These are phyloP conservation scores for Murraya koenigii DNA, from an alignment of 345 rosid species.

Conservation along the genomic window DNA sequence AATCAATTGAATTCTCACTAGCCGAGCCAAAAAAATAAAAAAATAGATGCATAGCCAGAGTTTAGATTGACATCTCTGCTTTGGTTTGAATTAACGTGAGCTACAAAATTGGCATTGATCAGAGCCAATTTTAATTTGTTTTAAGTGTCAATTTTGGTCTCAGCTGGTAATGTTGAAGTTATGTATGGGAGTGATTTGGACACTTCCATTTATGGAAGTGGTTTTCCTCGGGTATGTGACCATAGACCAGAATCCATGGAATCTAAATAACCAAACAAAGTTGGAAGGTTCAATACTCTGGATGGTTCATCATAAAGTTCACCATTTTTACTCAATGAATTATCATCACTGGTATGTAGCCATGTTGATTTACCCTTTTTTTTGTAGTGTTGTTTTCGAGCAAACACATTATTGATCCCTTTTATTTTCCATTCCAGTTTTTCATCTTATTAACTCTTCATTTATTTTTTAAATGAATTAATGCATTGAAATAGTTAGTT, in stretches of 20 bases:
- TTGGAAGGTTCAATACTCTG: conserved; percentile 87
- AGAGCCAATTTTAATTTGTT: too few relatives aligned
- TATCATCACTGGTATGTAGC: conserved; percentile 88
- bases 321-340: conserved; percentile 93
- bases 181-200: conserved; percentile 96
- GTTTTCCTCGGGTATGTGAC: conserved; percentile 74
- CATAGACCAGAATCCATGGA: conserved; percentile 86
- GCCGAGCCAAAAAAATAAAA: too few relatives aligned
- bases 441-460: neutral
- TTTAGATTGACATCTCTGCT: too few relatives aligned
- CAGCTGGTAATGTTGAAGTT: conserved; percentile 81
- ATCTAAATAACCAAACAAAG: conserved; percentile 95
- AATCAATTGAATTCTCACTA: too few relatives aligned
- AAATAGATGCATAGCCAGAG: too few relatives aligned
- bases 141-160: conserved; percentile 30
- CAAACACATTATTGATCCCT: conserved; percentile 1
- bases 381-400: neutral
- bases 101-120: too few relatives aligned
- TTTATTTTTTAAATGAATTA: neutral
- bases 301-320: conserved; percentile 84
- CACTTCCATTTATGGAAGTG: conserved; percentile 85
- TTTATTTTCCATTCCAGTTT: neutral
- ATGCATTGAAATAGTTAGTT: neutral
- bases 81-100: too few relatives aligned
- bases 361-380: neutral